Percentiles rank a stretch among this genome's conserved stretches.
These are phyloP conservation scores for Tuber borchii DNA, from an alignment of 495 filamentous ascomycete species.

Conservation along the genomic window DNA sequence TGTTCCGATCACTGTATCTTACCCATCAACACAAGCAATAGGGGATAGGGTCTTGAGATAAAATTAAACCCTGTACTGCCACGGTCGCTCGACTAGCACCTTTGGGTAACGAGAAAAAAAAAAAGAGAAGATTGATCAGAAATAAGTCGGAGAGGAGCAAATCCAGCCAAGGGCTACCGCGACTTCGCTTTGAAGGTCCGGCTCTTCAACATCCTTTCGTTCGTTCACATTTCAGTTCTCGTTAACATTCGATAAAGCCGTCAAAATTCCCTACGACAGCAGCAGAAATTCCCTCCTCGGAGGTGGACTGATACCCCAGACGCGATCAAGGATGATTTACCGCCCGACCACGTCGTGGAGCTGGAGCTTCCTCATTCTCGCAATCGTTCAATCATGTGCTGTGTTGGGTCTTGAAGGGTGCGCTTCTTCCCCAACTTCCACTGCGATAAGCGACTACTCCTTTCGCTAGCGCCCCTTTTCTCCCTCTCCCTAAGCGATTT, in stretches of 20 bases:
- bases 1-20: constrained; percentile 22
- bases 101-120: constrained; percentile 5
- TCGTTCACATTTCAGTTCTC: constrained; percentile 22
- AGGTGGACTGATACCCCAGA: constrained; percentile 51
- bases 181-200: constrained; percentile 31
- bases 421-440: constrained; percentile 43
- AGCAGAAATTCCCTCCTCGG: constrained; percentile 61
- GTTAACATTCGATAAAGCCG: constrained; percentile 40
- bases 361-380: constrained; percentile 70
- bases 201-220: constrained; percentile 15
- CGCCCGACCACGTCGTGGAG: constrained; percentile 77
- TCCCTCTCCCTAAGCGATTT: constrained; percentile 5
- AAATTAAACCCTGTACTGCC: constrained; percentile 19
- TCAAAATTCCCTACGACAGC: constrained; percentile 52
- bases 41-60: not conserved
- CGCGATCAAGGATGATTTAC: constrained; percentile 51
- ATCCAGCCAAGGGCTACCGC: constrained; percentile 23
- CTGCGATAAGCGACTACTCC: constrained; percentile 13
- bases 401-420: constrained; percentile 81
- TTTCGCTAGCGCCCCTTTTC: not conserved
- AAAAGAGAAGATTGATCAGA: constrained; percentile 7
- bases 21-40: constrained; percentile 18
- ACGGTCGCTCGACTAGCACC: constrained; percentile 21
- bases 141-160: constrained; percentile 11
- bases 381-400: constrained; percentile 67